Base-by-base conservation (phyloP, 2,329 filamentous ascomycete genomes). In the Thyridium curvatum region DNA sequence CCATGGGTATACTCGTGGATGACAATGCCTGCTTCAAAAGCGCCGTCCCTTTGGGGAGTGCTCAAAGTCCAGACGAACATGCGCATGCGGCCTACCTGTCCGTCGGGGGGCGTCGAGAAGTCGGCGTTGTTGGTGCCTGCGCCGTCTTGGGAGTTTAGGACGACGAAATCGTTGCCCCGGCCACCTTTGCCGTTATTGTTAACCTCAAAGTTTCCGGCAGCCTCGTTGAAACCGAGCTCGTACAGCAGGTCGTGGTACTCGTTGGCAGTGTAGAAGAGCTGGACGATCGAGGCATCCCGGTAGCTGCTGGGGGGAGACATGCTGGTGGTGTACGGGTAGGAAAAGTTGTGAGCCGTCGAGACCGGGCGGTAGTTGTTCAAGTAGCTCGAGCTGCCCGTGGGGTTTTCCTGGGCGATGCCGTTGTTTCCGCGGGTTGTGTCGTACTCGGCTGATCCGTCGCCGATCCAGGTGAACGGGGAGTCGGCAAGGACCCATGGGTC, bases 261-360 rank as follows among this genome's bases (percentile, higher is more conserved):
- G 61, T 80, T 79, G 28, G 67, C 62, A 0, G 73, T 77, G 61
- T 80, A 81, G 59, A 77, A 81, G 5, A 79, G 65, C 55, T 81
- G 77, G 0, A 72, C 68, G 37, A 75, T 60, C 0, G 76, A 76
- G 2, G 74, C 73, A 34, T 79, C 69, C 4, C 60, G 55, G 52
- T 79, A 80, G 2, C 44, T 45, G 14, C 50, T 50, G 2, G 64
- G 64, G 29, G 62, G 46, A 2, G 61, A 52, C 33, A 53, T 46
- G 34, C 45, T 49, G 2, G 55, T 46, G 13, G 57, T 54, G 52
- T 63, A 73, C n/a, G 55, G 47, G 46, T 69, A 74, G 48, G 66
- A 56, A 37, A 79, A 80, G 37, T 63, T 56, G 15, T 66, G 59
- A 10, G 48, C 39, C 3, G 58, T 32, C 45, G 60, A 65, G 31